Evolutionary conservation across 768 basidiomycete genomes (phyloP).

Genomic region (Lactifluus rugatus): DNA sequence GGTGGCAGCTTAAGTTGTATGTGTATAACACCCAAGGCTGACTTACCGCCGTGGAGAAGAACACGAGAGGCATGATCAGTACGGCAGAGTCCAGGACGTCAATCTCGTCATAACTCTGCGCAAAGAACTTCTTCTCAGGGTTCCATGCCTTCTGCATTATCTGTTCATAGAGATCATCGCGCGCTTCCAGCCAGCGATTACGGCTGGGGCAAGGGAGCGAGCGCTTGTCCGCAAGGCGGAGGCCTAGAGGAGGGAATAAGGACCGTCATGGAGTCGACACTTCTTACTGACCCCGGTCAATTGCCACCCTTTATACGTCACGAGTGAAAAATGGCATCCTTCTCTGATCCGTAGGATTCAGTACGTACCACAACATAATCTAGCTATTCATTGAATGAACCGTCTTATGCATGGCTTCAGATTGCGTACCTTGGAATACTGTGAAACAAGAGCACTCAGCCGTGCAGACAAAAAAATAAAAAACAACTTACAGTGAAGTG

Average conservation of each 20-base stretch:
- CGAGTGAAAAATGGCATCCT: background rate
- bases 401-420: background rate
- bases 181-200: conserved; percentile 57
- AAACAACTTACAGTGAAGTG: conserved; percentile 64
- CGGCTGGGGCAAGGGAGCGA: conserved; percentile 79
- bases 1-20: background rate
- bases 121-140: conserved; percentile 54
- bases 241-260: conserved; percentile 31
- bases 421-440: conserved; percentile 69
- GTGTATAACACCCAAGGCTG: background rate
- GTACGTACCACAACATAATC: conserved; percentile 81
- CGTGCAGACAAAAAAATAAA: background rate
- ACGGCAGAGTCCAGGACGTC: conserved; percentile 79
- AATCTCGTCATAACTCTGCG: conserved; percentile 85
- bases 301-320: conserved; percentile 64
- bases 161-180: conserved; percentile 86
- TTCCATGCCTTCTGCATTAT: conserved; percentile 90
- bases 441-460: background rate
- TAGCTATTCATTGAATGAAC: conserved; percentile 24
- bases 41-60: conserved; percentile 77
- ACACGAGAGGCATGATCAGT: conserved; percentile 86
- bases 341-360: background rate
- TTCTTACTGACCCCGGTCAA: conserved; percentile 62
- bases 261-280: background rate
- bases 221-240: conserved; percentile 91